These are phyloP conservation scores for Aureobasidium sp. DNA, from an alignment of 2,329 filamentous ascomycete genomes.

Conservation along the genomic window DNA sequence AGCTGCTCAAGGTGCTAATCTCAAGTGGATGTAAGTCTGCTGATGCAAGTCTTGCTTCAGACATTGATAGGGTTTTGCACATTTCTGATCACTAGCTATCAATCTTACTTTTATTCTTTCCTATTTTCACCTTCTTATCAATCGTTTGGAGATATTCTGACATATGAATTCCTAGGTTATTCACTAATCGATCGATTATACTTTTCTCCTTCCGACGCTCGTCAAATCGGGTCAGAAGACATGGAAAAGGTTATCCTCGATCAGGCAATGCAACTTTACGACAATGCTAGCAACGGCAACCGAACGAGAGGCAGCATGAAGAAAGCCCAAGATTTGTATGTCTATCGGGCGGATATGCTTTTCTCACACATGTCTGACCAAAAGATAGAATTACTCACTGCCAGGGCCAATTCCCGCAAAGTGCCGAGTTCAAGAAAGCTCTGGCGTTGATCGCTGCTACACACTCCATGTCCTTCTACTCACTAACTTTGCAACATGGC, in stretches of 20 bases:
- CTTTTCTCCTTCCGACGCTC: conserved; percentile 43
- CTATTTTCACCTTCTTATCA: neutral
- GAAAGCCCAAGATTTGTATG: conserved; percentile 67
- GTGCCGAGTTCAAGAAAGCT: conserved; percentile 46
- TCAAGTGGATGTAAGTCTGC: conserved; percentile 27
- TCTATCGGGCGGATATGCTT: conserved; percentile 6
- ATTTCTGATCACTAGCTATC: neutral
- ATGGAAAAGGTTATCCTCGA: conserved; percentile 55
- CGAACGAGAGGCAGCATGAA: conserved; percentile 67
- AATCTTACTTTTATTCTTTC: neutral
- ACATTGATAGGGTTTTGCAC: conserved; percentile 5
- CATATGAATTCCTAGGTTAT: neutral
- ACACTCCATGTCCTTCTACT: conserved; percentile 66
- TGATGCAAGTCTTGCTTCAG: neutral
- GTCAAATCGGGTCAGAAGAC: conserved; percentile 25
- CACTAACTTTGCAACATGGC: conserved; percentile 68
- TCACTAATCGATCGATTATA: conserved; percentile 33
- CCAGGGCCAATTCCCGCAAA: conserved; percentile 46
- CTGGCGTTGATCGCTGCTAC: conserved; percentile 63
- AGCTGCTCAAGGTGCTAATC: conserved; percentile 61
- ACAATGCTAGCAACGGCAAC: conserved; percentile 76
- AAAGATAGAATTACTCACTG: conserved; percentile 53
- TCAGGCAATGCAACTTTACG: conserved; percentile 62
- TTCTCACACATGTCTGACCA: conserved; percentile 21
- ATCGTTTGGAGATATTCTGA: neutral